These are phyloP conservation scores for Hemerocallis citrina DNA, from an alignment of 106 monocot genomes.

Conservation along the genomic window DNA sequence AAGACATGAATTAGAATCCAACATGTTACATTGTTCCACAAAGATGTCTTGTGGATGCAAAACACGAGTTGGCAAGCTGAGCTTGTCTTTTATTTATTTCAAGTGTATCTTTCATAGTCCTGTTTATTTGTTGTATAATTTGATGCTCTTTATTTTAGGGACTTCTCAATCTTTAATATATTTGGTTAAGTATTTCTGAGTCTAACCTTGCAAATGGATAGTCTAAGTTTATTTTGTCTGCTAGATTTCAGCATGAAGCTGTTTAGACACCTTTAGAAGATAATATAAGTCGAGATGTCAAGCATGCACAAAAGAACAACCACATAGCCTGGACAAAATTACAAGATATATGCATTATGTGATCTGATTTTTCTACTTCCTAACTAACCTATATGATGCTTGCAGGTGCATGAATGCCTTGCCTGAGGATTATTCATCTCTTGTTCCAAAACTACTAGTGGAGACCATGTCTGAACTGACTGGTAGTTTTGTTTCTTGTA, in stretches of 20 bases:
- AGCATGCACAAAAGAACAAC: no score
- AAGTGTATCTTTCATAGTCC: not conserved
- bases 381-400: not conserved
- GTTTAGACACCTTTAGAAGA: not conserved
- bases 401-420: conserved; percentile 92
- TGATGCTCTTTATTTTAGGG: not conserved
- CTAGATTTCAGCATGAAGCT: not conserved
- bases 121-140: not conserved
- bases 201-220: not conserved
- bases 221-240: not conserved
- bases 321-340: not conserved
- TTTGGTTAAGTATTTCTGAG: not conserved
- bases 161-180: no score
- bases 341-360: not conserved
- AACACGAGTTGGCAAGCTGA: not conserved
- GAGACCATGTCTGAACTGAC: conserved; percentile 68
- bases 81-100: not conserved
- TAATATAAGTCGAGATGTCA: not conserved
- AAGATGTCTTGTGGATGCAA: no score
- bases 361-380: not conserved
- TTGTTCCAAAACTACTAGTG: conserved; percentile 79
- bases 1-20: no score
- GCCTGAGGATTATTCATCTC: conserved; percentile 76
- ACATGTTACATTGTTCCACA: no score
- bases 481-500: conserved; percentile 67